These are phyloP conservation scores for Aspergillus panamensis DNA, from an alignment of 495 filamentous ascomycete species.

Conservation along the genomic window DNA sequence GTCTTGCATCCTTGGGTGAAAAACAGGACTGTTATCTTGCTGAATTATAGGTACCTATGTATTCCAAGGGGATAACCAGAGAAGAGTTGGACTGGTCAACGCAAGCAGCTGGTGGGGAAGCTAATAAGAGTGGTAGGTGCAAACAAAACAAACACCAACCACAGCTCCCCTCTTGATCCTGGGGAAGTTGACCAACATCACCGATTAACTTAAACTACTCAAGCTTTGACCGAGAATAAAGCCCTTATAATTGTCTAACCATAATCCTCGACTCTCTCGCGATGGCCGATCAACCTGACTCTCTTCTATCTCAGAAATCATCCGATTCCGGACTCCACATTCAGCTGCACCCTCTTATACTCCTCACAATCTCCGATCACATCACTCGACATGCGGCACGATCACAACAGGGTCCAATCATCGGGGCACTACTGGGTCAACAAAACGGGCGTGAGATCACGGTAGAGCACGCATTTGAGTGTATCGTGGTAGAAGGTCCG, in stretches of 20 bases:
- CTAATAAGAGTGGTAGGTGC: conserved; percentile 14
- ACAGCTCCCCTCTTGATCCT: conserved; percentile 7
- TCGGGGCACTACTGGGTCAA: conserved; percentile 84
- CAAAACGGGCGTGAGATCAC: conserved; percentile 88
- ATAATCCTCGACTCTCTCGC: not conserved
- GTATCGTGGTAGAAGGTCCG: conserved; percentile 47
- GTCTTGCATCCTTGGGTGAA: conserved; percentile 38
- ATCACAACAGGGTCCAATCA: conserved; percentile 65
- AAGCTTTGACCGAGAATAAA: not conserved
- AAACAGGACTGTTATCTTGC: conserved; percentile 38
- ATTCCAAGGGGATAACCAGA: not conserved
- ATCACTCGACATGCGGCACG: conserved; percentile 87
- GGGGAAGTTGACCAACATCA: conserved; percentile 10
- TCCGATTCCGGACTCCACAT: conserved; percentile 77
- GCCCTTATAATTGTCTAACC: not conserved
- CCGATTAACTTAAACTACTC: not conserved
- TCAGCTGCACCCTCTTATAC: conserved; percentile 87
- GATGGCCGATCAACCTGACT: conserved; percentile 37
- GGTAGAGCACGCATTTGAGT: conserved; percentile 90
- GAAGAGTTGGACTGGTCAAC: too few species aligned
- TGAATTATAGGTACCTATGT: too few species aligned
- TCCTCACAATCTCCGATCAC: conserved; percentile 95
- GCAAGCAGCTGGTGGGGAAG: conserved; percentile 16
- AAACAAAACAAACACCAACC: conserved; percentile 26
- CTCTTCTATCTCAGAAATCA: conserved; percentile 61